Conservation (phyloP, 2,329 filamentous ascomycete genomes). For the Zymoseptoria ardabiliae region DNA sequence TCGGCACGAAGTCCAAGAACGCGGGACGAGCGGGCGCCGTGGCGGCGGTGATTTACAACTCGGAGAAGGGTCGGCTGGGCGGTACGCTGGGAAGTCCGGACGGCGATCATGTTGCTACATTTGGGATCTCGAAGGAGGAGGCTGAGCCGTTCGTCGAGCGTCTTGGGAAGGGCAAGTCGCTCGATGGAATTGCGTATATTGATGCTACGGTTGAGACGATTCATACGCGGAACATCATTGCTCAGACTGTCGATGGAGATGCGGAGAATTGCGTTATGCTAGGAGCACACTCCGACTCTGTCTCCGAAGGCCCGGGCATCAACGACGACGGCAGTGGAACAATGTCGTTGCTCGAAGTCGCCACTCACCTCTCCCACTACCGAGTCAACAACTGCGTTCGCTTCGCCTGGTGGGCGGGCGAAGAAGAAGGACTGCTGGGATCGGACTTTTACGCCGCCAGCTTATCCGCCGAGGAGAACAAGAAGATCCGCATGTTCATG, state of each 20-base stretch:
- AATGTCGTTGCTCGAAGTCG: slow-evolving; percentile 52
- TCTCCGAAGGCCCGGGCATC: slow-evolving; percentile 58
- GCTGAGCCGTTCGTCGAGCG: slow-evolving; percentile 11
- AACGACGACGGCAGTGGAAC: slow-evolving; percentile 71
- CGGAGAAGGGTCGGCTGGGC: slow-evolving; percentile 50
- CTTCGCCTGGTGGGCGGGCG: slow-evolving; percentile 59
- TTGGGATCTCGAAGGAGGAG: slow-evolving; percentile 49
- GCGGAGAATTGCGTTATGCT: slow-evolving; percentile 46
- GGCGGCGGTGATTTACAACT: slow-evolving; percentile 72
- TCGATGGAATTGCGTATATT: slow-evolving; percentile 19
- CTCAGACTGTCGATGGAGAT: slow-evolving; percentile 28
- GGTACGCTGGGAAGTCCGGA: slow-evolving; percentile 56
- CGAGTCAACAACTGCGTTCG: slow-evolving; percentile 63
- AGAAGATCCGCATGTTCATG: slow-evolving; percentile 58
- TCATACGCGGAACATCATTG: slow-evolving; percentile 15
- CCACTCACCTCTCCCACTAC: slow-evolving; percentile 59
- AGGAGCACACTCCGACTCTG: slow-evolving; percentile 34
- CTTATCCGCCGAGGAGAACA: slow-evolving; percentile 39
- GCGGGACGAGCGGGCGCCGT: slow-evolving; percentile 63
- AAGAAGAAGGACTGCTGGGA: slow-evolving; percentile 54
- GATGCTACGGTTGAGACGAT: slow-evolving; percentile 16
- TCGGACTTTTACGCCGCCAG: slow-evolving; percentile 47
- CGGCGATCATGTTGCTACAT: slow-evolving; percentile 57
- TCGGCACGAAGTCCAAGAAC: slow-evolving; percentile 61
- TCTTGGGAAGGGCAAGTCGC: slow-evolving; percentile 10